phyloP scores from a whole-genome alignment of 2,329 filamentous ascomycete genomes.

The Rugonectria rugulosa region DNA sequence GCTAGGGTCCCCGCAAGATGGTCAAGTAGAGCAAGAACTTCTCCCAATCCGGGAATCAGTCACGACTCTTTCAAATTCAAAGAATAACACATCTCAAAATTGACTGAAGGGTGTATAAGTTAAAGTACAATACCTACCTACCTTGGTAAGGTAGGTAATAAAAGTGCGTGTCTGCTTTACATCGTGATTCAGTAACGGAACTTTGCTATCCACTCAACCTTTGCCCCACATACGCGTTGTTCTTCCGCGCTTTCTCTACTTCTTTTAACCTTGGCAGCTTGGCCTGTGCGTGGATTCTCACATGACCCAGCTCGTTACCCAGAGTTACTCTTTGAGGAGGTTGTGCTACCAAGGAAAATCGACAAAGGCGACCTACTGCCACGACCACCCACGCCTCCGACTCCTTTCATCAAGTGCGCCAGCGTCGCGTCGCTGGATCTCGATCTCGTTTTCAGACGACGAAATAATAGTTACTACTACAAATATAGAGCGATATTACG shows the following conservation, averaged over 20 bases:
- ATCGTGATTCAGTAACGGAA: too few species aligned
- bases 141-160: too few species aligned
- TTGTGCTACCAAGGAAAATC: slow-evolving; percentile 29
- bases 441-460: background rate
- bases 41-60: slow-evolving; percentile 23
- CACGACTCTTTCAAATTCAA: too few species aligned
- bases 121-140: too few species aligned
- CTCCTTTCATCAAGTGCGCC: slow-evolving; percentile 28
- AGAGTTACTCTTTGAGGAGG: slow-evolving; percentile 19
- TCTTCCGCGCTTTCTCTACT: background rate
- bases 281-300: slow-evolving; percentile 40
- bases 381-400: slow-evolving; percentile 20
- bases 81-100: background rate
- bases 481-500: too few species aligned
- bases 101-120: too few species aligned
- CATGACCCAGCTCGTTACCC: slow-evolving; percentile 41
- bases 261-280: slow-evolving; percentile 2
- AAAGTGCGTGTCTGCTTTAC: too few species aligned
- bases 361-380: slow-evolving; percentile 28
- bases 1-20: slow-evolving; percentile 27
- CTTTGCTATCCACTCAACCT: too few species aligned
- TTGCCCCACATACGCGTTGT: too few species aligned
- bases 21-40: slow-evolving; percentile 30
- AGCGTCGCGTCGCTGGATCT: slow-evolving; percentile 21
- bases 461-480: too few species aligned